phyloP scores from a whole-genome alignment of 2,329 filamentous ascomycete genomes.

The Pseudocercospora ulei region DNA sequence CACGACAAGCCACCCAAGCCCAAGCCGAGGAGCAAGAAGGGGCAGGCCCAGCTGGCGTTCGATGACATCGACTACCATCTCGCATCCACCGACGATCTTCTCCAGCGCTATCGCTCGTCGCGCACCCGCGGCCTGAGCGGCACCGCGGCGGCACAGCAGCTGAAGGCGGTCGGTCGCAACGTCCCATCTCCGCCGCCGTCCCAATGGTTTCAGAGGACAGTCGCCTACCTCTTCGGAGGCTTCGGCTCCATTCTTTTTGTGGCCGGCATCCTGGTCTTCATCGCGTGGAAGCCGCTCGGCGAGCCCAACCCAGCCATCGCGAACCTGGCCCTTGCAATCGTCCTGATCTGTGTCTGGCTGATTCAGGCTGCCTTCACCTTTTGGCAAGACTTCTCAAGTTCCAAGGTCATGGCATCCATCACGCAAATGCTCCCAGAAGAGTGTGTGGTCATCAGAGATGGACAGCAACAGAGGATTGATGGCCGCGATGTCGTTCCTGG shows the following conservation, averaged over 20 bases:
- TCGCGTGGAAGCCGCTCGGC: constrained; percentile 62
- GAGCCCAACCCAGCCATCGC: constrained; percentile 49
- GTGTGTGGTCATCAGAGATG: constrained; percentile 56
- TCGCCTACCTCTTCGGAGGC: constrained; percentile 66
- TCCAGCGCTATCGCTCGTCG: constrained; percentile 51
- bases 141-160: constrained; percentile 48
- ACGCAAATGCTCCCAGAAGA: constrained; percentile 69
- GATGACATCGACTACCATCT: constrained; percentile 58
- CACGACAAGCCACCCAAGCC: constrained; percentile 4
- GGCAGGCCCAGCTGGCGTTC: constrained; percentile 24
- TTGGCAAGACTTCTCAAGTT: constrained; percentile 62
- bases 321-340: constrained; percentile 63
- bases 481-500: constrained; percentile 57
- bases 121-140: constrained; percentile 50
- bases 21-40: constrained; percentile 27
- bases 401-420: constrained; percentile 68
- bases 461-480: constrained; percentile 36
- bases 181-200: constrained; percentile 56
- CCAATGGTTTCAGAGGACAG: constrained; percentile 48
- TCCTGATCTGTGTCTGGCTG: constrained; percentile 60
- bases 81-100: constrained; percentile 50
- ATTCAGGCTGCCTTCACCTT: constrained; percentile 50
- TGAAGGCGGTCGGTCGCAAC: constrained; percentile 57
- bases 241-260: constrained; percentile 63
- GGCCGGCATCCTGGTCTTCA: constrained; percentile 61